Conservation (phyloP, 768 basidiomycete genomes). For the Mycena alexandri region DNA sequence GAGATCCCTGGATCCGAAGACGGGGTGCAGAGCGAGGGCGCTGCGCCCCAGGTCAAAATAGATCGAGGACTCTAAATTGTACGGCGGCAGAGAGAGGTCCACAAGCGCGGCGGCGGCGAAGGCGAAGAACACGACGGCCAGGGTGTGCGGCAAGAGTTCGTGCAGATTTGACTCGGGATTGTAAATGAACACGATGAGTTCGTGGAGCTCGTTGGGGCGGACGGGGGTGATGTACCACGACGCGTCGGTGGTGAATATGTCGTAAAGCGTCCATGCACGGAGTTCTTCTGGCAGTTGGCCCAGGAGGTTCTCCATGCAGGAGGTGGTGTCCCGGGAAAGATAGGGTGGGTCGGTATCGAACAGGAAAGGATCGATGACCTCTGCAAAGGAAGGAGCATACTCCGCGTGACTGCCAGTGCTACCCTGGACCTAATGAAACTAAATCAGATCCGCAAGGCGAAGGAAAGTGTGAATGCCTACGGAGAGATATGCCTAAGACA, state of each 20-base stretch:
- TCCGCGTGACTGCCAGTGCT: background rate
- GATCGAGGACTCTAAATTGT: slow-evolving; percentile 33
- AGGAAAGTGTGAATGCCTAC: background rate
- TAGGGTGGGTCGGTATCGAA: background rate
- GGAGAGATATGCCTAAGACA: slow-evolving; percentile 16
- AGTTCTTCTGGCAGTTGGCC: slow-evolving; percentile 15
- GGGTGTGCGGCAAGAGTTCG: background rate
- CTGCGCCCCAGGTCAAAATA: slow-evolving; percentile 32
- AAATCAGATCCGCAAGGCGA: too few relatives aligned
- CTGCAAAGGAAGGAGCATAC: slow-evolving; percentile 2
- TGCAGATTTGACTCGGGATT: background rate
- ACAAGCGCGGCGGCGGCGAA: slow-evolving; percentile 50
- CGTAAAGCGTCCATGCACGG: slow-evolving; percentile 19
- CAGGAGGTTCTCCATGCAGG: background rate
- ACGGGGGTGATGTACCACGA: slow-evolving; percentile 27
- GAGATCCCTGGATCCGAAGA: slow-evolving; percentile 22
- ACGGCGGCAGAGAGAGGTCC: slow-evolving; percentile 51
- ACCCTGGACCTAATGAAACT: slow-evolving; percentile 6
- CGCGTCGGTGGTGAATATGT: slow-evolving; percentile 3
- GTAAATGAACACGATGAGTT: slow-evolving; percentile 8
- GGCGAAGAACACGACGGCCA: slow-evolving; percentile 2
- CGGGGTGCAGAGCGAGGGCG: slow-evolving; percentile 26
- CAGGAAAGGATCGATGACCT: background rate
- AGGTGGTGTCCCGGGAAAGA: slow-evolving; percentile 4
- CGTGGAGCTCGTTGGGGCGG: slow-evolving; percentile 15